Percentiles rank a stretch among this genome's conserved stretches.
Conservation (phyloP, 306 rosid genomes). For the Rosa multiflora region DNA sequence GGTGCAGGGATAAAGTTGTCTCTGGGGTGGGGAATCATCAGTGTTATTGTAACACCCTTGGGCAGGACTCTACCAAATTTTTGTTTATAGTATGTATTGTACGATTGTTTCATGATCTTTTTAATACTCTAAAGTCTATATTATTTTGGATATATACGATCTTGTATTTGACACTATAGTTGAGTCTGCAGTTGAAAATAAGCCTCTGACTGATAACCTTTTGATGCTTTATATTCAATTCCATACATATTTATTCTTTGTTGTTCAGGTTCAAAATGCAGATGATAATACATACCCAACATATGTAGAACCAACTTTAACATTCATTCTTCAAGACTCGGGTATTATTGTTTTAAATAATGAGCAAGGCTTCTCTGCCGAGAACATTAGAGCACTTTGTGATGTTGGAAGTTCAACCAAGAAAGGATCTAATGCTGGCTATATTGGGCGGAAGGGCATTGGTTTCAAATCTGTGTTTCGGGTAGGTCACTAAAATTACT, state of each 20-base stretch:
- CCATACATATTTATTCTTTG: not conserved
- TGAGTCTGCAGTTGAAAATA: not conserved
- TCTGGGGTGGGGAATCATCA: not conserved
- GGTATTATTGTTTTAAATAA: constrained; percentile 80
- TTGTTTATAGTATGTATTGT: not conserved
- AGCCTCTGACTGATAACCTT: constrained; percentile 17
- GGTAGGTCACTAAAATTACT: constrained; percentile 44
- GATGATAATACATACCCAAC: constrained; percentile 83
- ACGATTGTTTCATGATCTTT: not conserved
- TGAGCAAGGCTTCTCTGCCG: constrained; percentile 78
- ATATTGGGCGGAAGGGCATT: constrained; percentile 95
- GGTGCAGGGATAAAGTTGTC: not conserved
- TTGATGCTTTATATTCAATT: constrained; percentile 11
- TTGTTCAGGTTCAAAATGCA: constrained; percentile 92
- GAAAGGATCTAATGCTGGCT: constrained; percentile 87
- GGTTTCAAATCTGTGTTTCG: constrained; percentile 98
- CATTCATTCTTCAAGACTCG: constrained; percentile 80
- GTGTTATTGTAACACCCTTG: not conserved
- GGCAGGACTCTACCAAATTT: not conserved
- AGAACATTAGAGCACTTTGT: constrained; percentile 91
- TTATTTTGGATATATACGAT: not conserved
- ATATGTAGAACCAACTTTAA: constrained; percentile 78
- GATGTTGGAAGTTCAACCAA: constrained; percentile 97
- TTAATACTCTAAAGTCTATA: not conserved
- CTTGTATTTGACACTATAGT: not conserved